Conservation (phyloP, 345 rosid species). For the Salix koriyanagi region DNA sequence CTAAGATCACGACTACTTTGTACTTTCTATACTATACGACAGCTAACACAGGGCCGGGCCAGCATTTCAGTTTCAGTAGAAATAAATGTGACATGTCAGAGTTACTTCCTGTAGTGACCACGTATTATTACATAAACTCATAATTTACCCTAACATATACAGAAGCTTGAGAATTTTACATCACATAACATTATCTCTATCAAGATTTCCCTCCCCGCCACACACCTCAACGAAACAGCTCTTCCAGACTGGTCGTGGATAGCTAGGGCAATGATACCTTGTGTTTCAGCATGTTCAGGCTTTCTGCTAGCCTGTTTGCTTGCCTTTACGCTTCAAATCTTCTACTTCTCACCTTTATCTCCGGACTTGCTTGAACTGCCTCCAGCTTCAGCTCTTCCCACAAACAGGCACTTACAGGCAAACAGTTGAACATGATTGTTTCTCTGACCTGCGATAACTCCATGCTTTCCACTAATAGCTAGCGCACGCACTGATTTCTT, state of each 20-base stretch:
- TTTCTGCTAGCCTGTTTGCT: slow-evolving; percentile 21
- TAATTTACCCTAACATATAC: no score
- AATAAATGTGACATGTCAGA: no score
- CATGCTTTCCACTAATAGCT: neutral
- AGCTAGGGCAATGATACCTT: slow-evolving; percentile 2
- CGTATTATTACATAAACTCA: no score
- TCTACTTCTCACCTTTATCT: slow-evolving; percentile 47
- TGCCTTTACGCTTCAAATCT: slow-evolving; percentile 30
- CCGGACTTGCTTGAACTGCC: slow-evolving; percentile 30
- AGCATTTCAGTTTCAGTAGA: no score
- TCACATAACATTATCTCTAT: neutral
- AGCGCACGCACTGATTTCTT: neutral
- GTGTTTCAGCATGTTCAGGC: neutral
- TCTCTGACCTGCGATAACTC: neutral
- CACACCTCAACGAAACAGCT: neutral
- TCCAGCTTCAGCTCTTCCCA: slow-evolving; percentile 14
- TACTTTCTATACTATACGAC: no score
- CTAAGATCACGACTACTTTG: no score
- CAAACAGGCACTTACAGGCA: slow-evolving; percentile 43
- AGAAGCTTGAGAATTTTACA: no score
- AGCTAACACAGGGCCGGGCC: no score
- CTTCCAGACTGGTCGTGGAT: neutral
- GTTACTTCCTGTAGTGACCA: no score
- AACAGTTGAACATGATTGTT: neutral
- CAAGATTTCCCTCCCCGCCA: neutral